Base-by-base conservation (phyloP, 2,329 filamentous ascomycete genomes). In the Penicillium psychrosexuale region DNA sequence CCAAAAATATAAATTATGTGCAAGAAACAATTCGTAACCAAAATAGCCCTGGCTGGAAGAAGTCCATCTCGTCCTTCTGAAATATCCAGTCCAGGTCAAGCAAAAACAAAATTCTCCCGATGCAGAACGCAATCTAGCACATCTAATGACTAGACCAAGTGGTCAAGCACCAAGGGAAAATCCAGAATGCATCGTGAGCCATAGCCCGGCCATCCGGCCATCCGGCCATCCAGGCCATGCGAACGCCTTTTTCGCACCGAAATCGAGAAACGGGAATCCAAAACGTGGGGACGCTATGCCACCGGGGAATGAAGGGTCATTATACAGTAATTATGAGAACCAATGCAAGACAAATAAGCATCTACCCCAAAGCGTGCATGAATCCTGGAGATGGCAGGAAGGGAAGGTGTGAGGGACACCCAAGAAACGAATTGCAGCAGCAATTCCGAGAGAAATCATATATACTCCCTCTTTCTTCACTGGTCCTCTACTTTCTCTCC, bases 401-500 rank as follows among this genome's bases (percentile, higher is more conserved):
- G n/a, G 31, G 13, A 12, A 5, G 15, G 15, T 27, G 8, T 9
- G 9, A n/a, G 12, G 15, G 4, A 19, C 11, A 47, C 8, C 19
- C 28, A 34, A n/a, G 11, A 11, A 22, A 48, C 8, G 37, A 34
- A 13, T 50, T 27, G 30, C 34, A 19, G 17, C n/a, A 17, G 37
- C 17, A 43, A 31, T 31, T 27, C 15, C 2, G 8, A 13, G 30
- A 34, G 28, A 39, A 42, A 3, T 30, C 22, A n/a, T 36, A n/a
- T 15, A 46, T 46, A 38, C 13, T 17, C 27, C 19, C 9, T 15
- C 44, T 22, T 8, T 34, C 40, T 37, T 64, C 56, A 64, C 24
- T 56, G 57, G 42, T 65, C 61, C 37, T 65, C 56, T 31, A 62
- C 57, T 30, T 61, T 57, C 42, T 60, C 67, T 19, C 69, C 71